Base-by-base conservation (phyloP, 139 green algal genomes). In the Volvox reticuliferus region DNA sequence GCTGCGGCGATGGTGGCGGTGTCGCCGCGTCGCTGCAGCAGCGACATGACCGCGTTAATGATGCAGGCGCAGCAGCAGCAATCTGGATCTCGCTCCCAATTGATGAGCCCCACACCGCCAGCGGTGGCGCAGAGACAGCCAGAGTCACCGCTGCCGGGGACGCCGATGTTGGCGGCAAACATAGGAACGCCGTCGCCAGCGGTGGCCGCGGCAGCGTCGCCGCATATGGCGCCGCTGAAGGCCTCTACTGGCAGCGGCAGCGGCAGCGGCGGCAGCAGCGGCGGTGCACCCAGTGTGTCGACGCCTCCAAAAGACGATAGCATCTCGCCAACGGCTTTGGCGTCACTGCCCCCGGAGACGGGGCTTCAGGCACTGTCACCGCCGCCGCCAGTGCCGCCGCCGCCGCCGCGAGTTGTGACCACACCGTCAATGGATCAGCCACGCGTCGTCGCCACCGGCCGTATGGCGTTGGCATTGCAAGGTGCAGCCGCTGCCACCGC, bases 351-450 rank as follows among this genome's bases (percentile, higher is more conserved):
- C n/a, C 79, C 30, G 44, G 24, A 30, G 26, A 14, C 44, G 50
- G 21, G 44, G 44, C 0, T 19, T 26, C 6, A 36, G 36, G 35
- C 68, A n/a, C 19, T 19, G 83, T 5, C 36, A 37, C 3, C 68
- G 67, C 67, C 82, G 0, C 55, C 63, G 63, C 20, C 33, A 26
- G 3, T 79, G 63, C 82, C 82, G 33, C 63, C 63, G 32, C 82
- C 82, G 63, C 82, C 82, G 82, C 63, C 32, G 2, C 63, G 82
- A 3, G 82, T 88, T 62, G 35, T 88, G 2, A 18, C 20, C 32
- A 88, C 82, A 9, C 82, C 82, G 5, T 30, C 82, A 1, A 88
- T 88, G 82, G 82, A 79, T 26, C 82, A 88, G 65, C 82, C 82
- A 24, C 32, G 33, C 22, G 65, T 88, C 30, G 62, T 36, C 9